Evolutionary conservation across 352 stramenopile genomes (phyloP).

Genomic region (Peronospora destructor): DNA sequence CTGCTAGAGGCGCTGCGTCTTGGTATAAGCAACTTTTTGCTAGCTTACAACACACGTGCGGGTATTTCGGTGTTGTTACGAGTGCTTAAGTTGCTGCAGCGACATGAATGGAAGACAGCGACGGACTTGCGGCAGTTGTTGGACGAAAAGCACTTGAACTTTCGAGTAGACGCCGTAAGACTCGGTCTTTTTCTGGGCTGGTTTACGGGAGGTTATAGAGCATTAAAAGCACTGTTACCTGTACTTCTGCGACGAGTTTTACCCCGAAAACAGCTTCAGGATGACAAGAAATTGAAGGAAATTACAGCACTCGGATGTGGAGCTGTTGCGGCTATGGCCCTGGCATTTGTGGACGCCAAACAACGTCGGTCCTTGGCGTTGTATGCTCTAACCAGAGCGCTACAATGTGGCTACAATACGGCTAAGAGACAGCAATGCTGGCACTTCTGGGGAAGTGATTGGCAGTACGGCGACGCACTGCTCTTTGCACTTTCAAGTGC

Average conservation of each 20-base stretch:
- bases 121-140: slow-evolving; percentile 56
- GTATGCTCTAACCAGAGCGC: slow-evolving; percentile 72
- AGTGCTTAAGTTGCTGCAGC: slow-evolving; percentile 58
- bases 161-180: slow-evolving; percentile 79
- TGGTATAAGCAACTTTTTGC: slow-evolving; percentile 76
- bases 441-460: slow-evolving; percentile 86
- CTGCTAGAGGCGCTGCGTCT: slow-evolving; percentile 66
- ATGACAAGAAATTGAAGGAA: slow-evolving; percentile 33
- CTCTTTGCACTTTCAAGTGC: slow-evolving; percentile 72
- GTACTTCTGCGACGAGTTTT: slow-evolving; percentile 36
- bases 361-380: slow-evolving; percentile 68
- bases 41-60: slow-evolving; percentile 83
- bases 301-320: slow-evolving; percentile 49
- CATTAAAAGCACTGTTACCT: slow-evolving; percentile 46
- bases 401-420: slow-evolving; percentile 84
- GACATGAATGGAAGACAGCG: slow-evolving; percentile 43
- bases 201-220: slow-evolving; percentile 77
- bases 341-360: slow-evolving; percentile 65
- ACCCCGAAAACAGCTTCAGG: slow-evolving; percentile 9
- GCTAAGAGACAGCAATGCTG: slow-evolving; percentile 68
- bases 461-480: slow-evolving; percentile 70
- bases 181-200: slow-evolving; percentile 82
- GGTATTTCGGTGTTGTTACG: slow-evolving; percentile 68
- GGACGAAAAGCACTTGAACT: slow-evolving; percentile 66
- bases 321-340: slow-evolving; percentile 47